Conservation (phyloP, 139 green algal species). For the Nannochloris sp. region DNA sequence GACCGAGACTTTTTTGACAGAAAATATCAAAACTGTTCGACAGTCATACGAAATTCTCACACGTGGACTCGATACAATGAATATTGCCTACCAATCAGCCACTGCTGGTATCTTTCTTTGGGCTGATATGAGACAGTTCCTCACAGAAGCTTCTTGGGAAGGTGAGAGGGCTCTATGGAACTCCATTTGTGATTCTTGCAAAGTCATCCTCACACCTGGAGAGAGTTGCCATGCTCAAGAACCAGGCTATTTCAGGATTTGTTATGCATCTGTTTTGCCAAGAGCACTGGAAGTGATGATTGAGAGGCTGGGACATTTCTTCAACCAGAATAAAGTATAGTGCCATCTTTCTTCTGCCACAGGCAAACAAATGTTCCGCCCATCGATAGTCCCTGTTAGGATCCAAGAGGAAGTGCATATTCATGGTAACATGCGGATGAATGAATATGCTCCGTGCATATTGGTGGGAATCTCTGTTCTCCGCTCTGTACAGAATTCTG, state of each 20-base stretch:
- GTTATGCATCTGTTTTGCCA: constrained; percentile 54
- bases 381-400: no score
- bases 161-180: constrained; percentile 51
- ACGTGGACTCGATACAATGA: constrained; percentile 32
- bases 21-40: constrained; percentile 39
- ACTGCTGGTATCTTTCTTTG: constrained; percentile 62
- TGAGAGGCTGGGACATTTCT: constrained; percentile 13
- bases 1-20: constrained; percentile 34
- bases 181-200: constrained; percentile 26
- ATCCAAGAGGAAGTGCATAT: no score
- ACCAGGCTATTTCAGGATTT: constrained; percentile 70
- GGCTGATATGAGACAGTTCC: constrained; percentile 48
- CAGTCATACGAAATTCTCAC: constrained; percentile 34
- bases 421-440: no score
- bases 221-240: constrained; percentile 45
- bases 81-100: constrained; percentile 42
- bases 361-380: no score
- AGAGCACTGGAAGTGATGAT: constrained; percentile 36
- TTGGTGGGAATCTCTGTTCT: no score
- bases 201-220: constrained; percentile 30
- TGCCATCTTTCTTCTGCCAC: no score
- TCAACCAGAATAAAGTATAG: not conserved
- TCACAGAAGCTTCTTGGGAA: constrained; percentile 41
- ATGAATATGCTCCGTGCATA: no score
- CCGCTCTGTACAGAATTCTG: no score